Conservation (phyloP, 495 filamentous ascomycete genomes). For the Daldinia vernicosa region DNA sequence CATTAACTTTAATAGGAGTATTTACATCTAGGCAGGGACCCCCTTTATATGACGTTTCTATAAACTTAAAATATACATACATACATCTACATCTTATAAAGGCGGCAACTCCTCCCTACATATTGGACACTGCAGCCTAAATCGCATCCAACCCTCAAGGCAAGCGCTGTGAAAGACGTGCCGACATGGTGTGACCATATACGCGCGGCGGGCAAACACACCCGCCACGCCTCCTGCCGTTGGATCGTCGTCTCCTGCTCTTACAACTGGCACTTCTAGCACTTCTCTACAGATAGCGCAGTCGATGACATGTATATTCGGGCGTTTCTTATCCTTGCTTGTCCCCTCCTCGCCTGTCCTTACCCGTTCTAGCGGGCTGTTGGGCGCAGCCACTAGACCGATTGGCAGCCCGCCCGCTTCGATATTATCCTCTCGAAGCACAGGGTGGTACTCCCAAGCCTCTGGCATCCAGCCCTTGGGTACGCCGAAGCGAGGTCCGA, state of each 20-base stretch:
- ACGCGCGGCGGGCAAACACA: slow-evolving; percentile 78
- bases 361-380: slow-evolving; percentile 47
- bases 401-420: slow-evolving; percentile 82
- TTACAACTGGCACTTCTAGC: slow-evolving; percentile 85
- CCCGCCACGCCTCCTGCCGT: slow-evolving; percentile 67
- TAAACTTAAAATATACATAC: not conserved
- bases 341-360: slow-evolving; percentile 33
- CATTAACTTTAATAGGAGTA: not conserved
- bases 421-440: slow-evolving; percentile 83
- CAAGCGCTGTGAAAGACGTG: slow-evolving; percentile 96
- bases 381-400: slow-evolving; percentile 62
- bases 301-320: slow-evolving; percentile 64
- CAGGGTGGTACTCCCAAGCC: slow-evolving; percentile 95
- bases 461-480: slow-evolving; percentile 74
- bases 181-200: slow-evolving; percentile 97
- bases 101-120: slow-evolving; percentile 90
- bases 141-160: slow-evolving; percentile 95
- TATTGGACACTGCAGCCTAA: slow-evolving; percentile 92
- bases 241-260: slow-evolving; percentile 61
- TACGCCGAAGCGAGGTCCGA: slow-evolving; percentile 80
- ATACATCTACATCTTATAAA: slow-evolving; percentile 55
- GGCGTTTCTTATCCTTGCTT: slow-evolving; percentile 54
- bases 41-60: not conserved
- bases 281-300: slow-evolving; percentile 95
- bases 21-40: not conserved